These are phyloP conservation scores for Zoysia japonica DNA, from an alignment of 176 grass and related monocot species.

Conservation along the genomic window DNA sequence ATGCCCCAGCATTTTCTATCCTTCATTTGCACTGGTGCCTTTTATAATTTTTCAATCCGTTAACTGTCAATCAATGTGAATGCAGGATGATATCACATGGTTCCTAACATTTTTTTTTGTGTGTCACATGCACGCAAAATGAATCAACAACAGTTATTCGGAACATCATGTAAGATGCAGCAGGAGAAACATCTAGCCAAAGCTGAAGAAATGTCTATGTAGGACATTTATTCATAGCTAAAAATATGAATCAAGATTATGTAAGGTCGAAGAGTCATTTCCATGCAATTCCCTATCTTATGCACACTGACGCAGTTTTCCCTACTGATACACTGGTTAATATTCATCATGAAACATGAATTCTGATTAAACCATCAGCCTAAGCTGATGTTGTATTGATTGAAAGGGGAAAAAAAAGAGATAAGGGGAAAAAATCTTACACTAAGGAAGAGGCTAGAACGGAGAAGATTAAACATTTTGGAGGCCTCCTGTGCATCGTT, in stretches of 20 bases:
- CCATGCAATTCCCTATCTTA: not conserved
- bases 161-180: not conserved
- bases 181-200: not conserved
- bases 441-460: constrained; percentile 82
- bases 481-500: constrained; percentile 84
- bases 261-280: not conserved
- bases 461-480: constrained; percentile 86
- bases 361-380: not conserved
- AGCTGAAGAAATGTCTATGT: not conserved
- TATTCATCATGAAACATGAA: constrained; percentile 1
- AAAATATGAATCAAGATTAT: not conserved
- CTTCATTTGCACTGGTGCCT: not conserved
- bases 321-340: not conserved
- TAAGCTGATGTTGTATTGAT: not conserved
- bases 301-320: not conserved
- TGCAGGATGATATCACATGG: not conserved
- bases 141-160: not conserved
- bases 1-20: not conserved
- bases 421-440: constrained; percentile 57
- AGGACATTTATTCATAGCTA: not conserved
- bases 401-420: constrained; percentile 2
- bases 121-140: constrained; percentile 32
- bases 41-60: not conserved
- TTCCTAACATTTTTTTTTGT: constrained; percentile 8
- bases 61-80: constrained; percentile 3